Evolutionary conservation across 495 filamentous ascomycete species (phyloP), one percentile per base, ranked within the genome.

Genomic region (Trypethelium eluteriae): DNA sequence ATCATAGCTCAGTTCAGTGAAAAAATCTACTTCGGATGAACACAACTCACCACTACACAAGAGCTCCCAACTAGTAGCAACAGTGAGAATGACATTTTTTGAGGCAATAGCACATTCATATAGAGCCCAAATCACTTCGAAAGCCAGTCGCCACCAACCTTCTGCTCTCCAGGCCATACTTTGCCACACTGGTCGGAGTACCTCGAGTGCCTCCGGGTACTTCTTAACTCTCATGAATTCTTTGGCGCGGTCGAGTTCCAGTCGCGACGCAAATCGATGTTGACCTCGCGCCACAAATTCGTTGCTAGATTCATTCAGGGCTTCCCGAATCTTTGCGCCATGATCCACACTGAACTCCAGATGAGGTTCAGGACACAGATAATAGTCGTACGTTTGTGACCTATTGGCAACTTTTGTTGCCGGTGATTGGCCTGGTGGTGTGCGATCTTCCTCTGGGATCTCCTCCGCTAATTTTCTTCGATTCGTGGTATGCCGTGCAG

Each of bases 61-160:
- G 39, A 96, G 80, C 73, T 97, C 93, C 86, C 92, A 93, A 64
- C 91, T 87, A n/a, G 93, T 87, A 44, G 84, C 82, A 38, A 96
- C 73, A 10, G 93, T 77, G 14, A 85, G 82, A 49, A 87, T 86
- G 12, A 80, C 80, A 69, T 92, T 85, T 12, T 85, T 83, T 12
- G 81, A 74, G 62, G 82, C 81, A 0, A 81, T 71, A 3, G 93
- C 93, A 68, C 88, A 90, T 66, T 90, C 81, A 70, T 91, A 83
- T 49, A 96, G 79, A 10, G 82, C 80, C 88, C 88, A 90, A 64
- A 86, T 81, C 62, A 94, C 80, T 56, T 88, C 86, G 73, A 86
- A 85, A 64, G 90, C 85, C 10, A 92, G 80, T 49, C 82, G 76
- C 81, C 88, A 89, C 94, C 95, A 98, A 18, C 89, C 86, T 69